Percentiles rank a stretch among this genome's conserved stretches.
Conservation (phyloP, 2,329 filamentous ascomycete species). For the Colletotrichum sp. region DNA sequence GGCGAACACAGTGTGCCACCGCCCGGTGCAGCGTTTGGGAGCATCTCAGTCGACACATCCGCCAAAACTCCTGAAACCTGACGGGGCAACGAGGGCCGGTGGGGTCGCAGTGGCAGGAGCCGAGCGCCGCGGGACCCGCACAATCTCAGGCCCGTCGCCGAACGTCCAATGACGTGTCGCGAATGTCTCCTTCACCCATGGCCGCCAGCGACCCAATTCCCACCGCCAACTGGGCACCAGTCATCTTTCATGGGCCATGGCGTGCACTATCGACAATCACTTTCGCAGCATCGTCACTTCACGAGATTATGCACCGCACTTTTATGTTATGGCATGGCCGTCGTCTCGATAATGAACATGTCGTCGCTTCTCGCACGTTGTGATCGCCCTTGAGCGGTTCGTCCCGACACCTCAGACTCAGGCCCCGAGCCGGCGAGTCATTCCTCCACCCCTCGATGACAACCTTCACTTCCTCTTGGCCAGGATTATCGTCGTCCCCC, state of each 20-base stretch:
- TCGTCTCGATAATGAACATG: not conserved
- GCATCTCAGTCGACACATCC: not conserved
- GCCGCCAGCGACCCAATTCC: not conserved
- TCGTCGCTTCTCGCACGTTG: not conserved
- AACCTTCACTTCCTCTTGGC: conserved; percentile 46
- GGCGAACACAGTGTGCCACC: not conserved
- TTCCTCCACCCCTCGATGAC: not conserved
- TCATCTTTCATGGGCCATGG: not conserved
- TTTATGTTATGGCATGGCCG: not conserved
- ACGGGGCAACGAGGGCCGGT: conserved; percentile 33
- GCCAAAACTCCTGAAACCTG: conserved; percentile 29
- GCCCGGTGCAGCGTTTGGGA: not conserved
- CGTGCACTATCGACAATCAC: not conserved
- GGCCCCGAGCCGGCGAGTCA: not conserved
- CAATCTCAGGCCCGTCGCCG: not conserved
- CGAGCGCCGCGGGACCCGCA: not conserved
- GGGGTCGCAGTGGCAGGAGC: not conserved
- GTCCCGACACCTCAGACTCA: not conserved
- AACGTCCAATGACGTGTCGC: not conserved
- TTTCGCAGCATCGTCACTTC: not conserved
- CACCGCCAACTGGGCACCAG: not conserved
- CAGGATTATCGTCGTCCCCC: conserved; percentile 66
- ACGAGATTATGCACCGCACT: not conserved
- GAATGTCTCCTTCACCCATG: not conserved
- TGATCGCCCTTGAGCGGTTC: not conserved